A percentile compares a stretch with the other conserved stretches of the same genome.
Evolutionary conservation across 164 flowering plant species (phyloP).

Genomic region (Chimonanthus salicifolius): DNA sequence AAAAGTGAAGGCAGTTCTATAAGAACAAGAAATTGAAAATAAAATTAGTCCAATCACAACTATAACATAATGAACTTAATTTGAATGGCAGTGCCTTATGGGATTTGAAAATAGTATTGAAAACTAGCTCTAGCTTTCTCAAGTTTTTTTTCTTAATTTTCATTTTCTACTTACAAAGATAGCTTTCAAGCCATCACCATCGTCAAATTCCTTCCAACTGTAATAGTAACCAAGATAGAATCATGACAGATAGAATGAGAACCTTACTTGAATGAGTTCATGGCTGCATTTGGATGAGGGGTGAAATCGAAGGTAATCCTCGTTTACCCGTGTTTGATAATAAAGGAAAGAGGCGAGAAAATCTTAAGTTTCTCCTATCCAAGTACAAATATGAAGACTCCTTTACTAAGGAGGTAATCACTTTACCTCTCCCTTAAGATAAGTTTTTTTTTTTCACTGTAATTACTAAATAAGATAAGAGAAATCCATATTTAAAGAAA

Average conservation of each 20-base stretch:
- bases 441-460: neutral
- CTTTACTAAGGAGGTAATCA: neutral
- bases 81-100: neutral
- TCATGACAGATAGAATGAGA: no score
- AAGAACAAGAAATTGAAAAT: slow-evolving; percentile 1
- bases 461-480: neutral
- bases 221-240: no score
- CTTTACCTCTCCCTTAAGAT: no score
- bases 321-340: no score
- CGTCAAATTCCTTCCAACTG: neutral
- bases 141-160: neutral
- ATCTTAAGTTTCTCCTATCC: no score
- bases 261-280: no score
- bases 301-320: no score
- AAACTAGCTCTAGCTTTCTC: neutral
- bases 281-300: no score
- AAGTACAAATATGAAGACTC: no score
- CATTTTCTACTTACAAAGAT: neutral
- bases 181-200: neutral
- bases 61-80: no score
- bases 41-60: neutral
- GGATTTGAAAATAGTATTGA: neutral
- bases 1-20: slow-evolving; percentile 47
- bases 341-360: no score
- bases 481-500: neutral